Evolutionary conservation across 2,329 filamentous ascomycete species (phyloP).

Genomic region (Bipolaris oryzae): DNA sequence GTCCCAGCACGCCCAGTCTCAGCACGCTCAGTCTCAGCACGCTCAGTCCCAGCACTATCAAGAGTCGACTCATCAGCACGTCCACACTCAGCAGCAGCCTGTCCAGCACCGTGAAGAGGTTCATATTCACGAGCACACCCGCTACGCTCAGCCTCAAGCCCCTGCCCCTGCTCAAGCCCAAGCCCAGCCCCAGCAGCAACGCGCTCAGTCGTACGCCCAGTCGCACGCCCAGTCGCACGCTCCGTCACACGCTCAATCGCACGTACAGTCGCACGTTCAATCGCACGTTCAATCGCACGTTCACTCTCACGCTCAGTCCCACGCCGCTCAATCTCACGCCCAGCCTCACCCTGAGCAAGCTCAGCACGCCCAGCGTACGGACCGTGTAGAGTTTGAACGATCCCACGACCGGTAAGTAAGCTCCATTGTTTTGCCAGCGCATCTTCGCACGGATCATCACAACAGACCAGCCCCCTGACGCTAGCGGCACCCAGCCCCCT

Average conservation of each 20-base stretch:
- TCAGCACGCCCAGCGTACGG: slow-evolving; percentile 20
- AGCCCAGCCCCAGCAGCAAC: slow-evolving; percentile 16
- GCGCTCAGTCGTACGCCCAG: slow-evolving; percentile 10
- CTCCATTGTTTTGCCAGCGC: slow-evolving; percentile 37
- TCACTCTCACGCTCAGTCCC: background rate
- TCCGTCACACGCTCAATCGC: slow-evolving; percentile 3
- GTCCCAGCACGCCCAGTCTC: background rate
- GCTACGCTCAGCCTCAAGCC: slow-evolving; percentile 11
- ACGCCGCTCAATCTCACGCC: background rate
- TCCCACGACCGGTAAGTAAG: slow-evolving; percentile 41
- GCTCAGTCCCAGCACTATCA: slow-evolving; percentile 11
- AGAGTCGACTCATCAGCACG: slow-evolving; percentile 1
- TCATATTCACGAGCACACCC: slow-evolving; percentile 15
- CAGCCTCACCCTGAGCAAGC: slow-evolving; percentile 21
- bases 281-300: background rate
- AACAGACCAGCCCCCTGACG: slow-evolving; percentile 43
- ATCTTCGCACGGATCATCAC: slow-evolving; percentile 38
- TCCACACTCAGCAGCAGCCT: slow-evolving; percentile 9
- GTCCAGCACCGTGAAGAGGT: slow-evolving; percentile 33
- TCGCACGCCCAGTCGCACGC: slow-evolving; percentile 5
- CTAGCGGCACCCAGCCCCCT: slow-evolving; percentile 42
- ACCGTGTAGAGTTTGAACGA: slow-evolving; percentile 36
- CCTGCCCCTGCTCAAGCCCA: background rate
- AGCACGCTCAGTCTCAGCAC: slow-evolving; percentile 55
- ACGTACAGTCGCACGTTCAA: slow-evolving; percentile 12